These are phyloP conservation scores for Teratosphaeria destructans DNA, from an alignment of 2,329 filamentous ascomycete genomes.

Conservation along the genomic window DNA sequence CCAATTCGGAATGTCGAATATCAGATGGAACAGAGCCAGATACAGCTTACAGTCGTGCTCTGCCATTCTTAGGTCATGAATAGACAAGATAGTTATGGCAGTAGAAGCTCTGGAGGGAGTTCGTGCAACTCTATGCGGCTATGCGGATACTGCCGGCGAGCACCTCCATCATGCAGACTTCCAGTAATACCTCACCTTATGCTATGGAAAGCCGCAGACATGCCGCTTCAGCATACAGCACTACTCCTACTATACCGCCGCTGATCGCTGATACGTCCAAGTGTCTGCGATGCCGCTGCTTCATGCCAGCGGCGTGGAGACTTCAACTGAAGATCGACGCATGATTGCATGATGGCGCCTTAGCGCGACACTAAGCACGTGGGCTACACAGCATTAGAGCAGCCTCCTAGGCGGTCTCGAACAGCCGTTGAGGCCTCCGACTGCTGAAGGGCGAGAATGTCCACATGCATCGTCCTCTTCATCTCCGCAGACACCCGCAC, in stretches of 20 bases:
- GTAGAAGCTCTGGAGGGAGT: neutral
- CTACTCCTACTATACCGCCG: neutral
- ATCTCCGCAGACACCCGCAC: slow-evolving; percentile 9
- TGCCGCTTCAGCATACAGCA: neutral
- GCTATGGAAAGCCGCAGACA: neutral
- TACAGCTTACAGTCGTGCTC: no score
- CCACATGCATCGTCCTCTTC: slow-evolving; percentile 8
- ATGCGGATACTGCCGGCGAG: neutral
- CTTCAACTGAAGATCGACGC: neutral
- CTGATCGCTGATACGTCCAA: neutral
- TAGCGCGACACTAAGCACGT: neutral
- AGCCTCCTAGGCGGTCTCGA: slow-evolving; percentile 7
- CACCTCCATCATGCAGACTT: neutral
- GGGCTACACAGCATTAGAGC: neutral
- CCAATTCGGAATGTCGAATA: neutral
- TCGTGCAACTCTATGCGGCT: neutral
- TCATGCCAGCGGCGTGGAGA: neutral
- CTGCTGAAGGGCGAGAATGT: slow-evolving; percentile 9
- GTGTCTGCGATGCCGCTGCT: neutral
- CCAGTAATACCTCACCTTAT: neutral
- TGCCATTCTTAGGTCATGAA: neutral
- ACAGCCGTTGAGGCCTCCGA: slow-evolving; percentile 15
- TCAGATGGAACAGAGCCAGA: neutral
- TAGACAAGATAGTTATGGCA: neutral
- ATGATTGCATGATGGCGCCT: neutral